A percentile compares a stretch with the other conserved stretches of the same genome.
These are phyloP conservation scores for Pleurotus pulmonarius DNA, from an alignment of 768 basidiomycete genomes.

Conservation along the genomic window DNA sequence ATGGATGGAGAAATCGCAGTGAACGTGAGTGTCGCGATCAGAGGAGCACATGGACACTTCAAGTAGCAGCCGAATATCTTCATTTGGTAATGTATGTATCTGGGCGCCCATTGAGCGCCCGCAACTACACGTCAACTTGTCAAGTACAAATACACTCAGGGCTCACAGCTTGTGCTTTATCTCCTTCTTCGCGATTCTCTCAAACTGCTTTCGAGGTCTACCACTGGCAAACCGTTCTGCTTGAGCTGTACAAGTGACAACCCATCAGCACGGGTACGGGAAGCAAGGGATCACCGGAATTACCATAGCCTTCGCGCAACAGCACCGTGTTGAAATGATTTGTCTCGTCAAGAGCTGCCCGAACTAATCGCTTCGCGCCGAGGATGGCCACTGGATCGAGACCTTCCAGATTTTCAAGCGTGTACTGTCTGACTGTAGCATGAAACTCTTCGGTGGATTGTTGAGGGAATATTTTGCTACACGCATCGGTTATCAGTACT, in stretches of 20 bases:
- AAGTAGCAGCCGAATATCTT: too few species aligned
- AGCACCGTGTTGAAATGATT: slow-evolving; percentile 63
- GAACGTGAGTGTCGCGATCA: too few species aligned
- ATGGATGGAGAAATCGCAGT: too few species aligned
- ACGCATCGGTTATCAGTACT: background rate
- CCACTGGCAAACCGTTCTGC: slow-evolving; percentile 63
- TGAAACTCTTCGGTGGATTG: slow-evolving; percentile 54
- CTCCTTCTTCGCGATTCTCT: slow-evolving; percentile 55
- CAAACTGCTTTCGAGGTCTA: slow-evolving; percentile 50
- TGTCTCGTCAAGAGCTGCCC: slow-evolving; percentile 53
- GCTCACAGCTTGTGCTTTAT: slow-evolving; percentile 29
- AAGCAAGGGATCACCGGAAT: slow-evolving; percentile 9
- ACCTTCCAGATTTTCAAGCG: slow-evolving; percentile 55
- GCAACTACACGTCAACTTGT: too few species aligned
- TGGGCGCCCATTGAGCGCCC: too few species aligned
- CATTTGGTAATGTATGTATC: too few species aligned
- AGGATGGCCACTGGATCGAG: slow-evolving; percentile 55
- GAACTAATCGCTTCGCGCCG: slow-evolving; percentile 49
- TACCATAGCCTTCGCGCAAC: slow-evolving; percentile 63
- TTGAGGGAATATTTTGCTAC: slow-evolving; percentile 57
- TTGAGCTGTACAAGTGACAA: slow-evolving; percentile 37
- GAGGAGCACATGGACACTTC: too few species aligned
- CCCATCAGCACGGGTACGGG: background rate
- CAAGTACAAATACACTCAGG: background rate
- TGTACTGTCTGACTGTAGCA: slow-evolving; percentile 38